Conservation (phyloP, 768 basidiomycete genomes). For the Paxillus ammoniavirescens region DNA sequence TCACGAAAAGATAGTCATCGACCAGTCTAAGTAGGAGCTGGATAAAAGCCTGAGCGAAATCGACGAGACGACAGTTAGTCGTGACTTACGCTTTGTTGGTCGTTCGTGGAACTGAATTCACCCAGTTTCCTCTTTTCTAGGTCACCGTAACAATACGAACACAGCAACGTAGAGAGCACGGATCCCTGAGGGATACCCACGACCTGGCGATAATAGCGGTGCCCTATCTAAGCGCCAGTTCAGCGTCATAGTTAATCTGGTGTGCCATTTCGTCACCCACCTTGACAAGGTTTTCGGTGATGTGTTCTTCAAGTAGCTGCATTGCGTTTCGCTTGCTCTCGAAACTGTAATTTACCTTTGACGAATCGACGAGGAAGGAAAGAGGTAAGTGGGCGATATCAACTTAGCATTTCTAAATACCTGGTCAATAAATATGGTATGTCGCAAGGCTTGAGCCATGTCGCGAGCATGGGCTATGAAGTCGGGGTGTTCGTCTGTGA, state of each 20-base stretch:
- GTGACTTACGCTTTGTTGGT: constrained; percentile 59
- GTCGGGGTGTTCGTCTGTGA: constrained; percentile 68
- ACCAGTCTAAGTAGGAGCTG: constrained; percentile 81
- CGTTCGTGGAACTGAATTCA: constrained; percentile 48
- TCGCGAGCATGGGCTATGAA: constrained; percentile 70
- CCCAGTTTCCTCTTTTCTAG: constrained; percentile 58
- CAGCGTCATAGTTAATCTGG: neutral
- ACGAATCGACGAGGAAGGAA: neutral
- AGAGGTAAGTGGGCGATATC: neutral
- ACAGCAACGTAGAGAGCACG: constrained; percentile 89
- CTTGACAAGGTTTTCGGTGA: constrained; percentile 91
- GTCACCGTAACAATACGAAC: constrained; percentile 93
- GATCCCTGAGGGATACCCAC: constrained; percentile 98
- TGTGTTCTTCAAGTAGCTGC: constrained; percentile 81
- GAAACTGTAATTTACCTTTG: constrained; percentile 54
- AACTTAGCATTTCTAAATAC: constrained; percentile 33
- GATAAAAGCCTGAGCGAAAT: neutral
- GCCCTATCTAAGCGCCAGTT: constrained; percentile 58
- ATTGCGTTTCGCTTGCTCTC: constrained; percentile 57
- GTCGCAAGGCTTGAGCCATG: constrained; percentile 62
- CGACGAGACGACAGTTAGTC: neutral
- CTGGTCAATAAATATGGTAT: constrained; percentile 86
- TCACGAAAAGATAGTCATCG: constrained; percentile 94
- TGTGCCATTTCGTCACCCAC: constrained; percentile 32
- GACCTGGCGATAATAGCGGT: constrained; percentile 81